phyloP scores from a whole-genome alignment of 2,329 filamentous ascomycete species.

The Neoarthrinium moseri region DNA sequence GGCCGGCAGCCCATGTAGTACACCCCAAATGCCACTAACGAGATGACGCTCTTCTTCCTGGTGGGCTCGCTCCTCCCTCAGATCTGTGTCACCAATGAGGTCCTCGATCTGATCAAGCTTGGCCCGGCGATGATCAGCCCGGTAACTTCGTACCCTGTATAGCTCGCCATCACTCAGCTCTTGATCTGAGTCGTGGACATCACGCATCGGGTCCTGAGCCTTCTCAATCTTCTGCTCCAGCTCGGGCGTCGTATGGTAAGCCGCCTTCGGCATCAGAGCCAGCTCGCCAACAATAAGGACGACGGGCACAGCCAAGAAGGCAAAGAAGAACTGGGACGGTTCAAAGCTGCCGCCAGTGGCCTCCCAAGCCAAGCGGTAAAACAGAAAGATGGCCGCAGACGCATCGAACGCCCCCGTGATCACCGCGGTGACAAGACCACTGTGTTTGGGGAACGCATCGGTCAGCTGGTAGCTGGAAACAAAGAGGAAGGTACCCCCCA shows the following conservation, averaged over 20 bases:
- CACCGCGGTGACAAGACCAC: conserved; percentile 58
- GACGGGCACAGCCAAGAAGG: conserved; percentile 33
- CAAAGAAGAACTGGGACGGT: conserved; percentile 39
- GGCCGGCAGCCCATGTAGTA: conserved; percentile 65
- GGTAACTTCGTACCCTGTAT: conserved; percentile 38
- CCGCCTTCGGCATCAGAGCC: conserved; percentile 35
- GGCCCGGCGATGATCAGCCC: conserved; percentile 50
- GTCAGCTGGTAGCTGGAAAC: conserved; percentile 65
- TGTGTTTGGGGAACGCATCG: conserved; percentile 60
- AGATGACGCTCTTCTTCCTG: conserved; percentile 58
- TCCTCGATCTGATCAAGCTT: conserved; percentile 62
- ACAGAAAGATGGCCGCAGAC: conserved; percentile 59
- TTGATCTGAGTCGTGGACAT: conserved; percentile 53
- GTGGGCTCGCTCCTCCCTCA: conserved; percentile 53
- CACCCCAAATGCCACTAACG: conserved; percentile 68
- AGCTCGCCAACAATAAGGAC: conserved; percentile 36
- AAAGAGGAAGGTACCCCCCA: conserved; percentile 64
- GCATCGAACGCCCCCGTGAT: conserved; percentile 65
- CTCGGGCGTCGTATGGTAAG: conserved; percentile 37
- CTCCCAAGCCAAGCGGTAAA: conserved; percentile 58
- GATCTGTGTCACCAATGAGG: conserved; percentile 56
- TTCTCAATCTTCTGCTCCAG: conserved; percentile 38
- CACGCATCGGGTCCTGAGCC: conserved; percentile 33
- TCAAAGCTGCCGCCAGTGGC: conserved; percentile 31
- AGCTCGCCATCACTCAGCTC: conserved; percentile 47